Conservation (phyloP, 345 rosid species). For the Acer negundo region DNA sequence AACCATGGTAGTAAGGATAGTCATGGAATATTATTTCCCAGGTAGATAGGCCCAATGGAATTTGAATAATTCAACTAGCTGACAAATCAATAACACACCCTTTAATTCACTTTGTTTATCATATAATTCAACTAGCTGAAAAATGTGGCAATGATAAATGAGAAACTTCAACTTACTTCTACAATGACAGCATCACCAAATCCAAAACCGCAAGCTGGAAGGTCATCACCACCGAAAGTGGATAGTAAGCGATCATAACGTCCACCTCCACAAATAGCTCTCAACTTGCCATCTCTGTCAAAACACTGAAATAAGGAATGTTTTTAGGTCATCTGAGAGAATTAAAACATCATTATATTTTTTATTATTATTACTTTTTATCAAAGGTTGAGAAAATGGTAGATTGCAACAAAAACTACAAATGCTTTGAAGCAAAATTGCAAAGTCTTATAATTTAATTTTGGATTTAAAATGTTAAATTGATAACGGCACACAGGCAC, state of each 20-base stretch:
- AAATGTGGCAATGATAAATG: background rate
- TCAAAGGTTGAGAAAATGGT: background rate
- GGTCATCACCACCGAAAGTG: constrained; percentile 90
- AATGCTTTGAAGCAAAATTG: background rate
- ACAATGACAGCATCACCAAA: constrained; percentile 94
- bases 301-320: constrained; percentile 56
- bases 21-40: too few relatives aligned
- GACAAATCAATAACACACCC: background rate
- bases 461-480: background rate
- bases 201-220: constrained; percentile 98
- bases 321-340: constrained; percentile 15
- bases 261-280: constrained; percentile 98
- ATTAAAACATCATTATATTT: background rate
- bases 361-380: background rate
- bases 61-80: too few relatives aligned
- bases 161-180: constrained; percentile 59
- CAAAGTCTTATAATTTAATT: background rate
- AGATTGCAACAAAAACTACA: background rate
- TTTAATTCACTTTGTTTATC: background rate
- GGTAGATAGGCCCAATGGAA: background rate
- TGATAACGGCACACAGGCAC: background rate
- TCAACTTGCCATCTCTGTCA: constrained; percentile 76
- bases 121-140: constrained; percentile 1
- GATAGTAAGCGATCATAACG: constrained; percentile 81
- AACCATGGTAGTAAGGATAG: too few relatives aligned